These are phyloP conservation scores for Blakeslea trispora DNA, from an alignment of 371 early-diverging fungal genomes.

Conservation along the genomic window DNA sequence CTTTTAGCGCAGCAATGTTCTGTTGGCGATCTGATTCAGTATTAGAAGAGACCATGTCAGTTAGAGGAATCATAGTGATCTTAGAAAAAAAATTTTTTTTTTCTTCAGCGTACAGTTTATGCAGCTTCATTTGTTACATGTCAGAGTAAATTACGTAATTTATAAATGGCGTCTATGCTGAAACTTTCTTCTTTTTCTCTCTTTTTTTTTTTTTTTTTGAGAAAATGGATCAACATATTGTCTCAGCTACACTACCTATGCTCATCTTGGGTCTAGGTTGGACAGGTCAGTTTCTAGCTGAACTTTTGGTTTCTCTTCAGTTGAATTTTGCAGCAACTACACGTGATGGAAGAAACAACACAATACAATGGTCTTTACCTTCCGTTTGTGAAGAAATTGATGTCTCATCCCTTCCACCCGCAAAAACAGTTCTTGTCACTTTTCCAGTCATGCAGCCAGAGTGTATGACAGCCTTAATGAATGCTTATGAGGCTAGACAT, in stretches of 20 bases:
- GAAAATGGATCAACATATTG: constrained; percentile 29
- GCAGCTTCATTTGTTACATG: no score
- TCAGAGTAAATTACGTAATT: no score
- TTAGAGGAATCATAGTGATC: no score
- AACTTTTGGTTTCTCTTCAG: constrained; percentile 21
- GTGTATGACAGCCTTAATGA: constrained; percentile 32
- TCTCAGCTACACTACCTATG: constrained; percentile 30
- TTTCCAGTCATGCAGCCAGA: constrained; percentile 37
- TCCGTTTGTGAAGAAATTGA: constrained; percentile 16
- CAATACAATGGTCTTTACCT: constrained; percentile 41
- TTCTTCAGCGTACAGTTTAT: no score
- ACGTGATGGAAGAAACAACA: constrained; percentile 45
- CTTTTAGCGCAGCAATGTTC: constrained; percentile 9
- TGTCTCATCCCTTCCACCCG: constrained; percentile 32
- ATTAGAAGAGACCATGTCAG: no score
- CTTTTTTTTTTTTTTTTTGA: neutral
- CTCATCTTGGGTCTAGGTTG: constrained; percentile 50
- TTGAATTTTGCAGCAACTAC: constrained; percentile 45
- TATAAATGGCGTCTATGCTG: no score
- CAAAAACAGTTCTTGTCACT: constrained; percentile 43
- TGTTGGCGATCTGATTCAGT: constrained; percentile 1
- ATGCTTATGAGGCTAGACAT: constrained; percentile 32
- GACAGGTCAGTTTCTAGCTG: constrained; percentile 48
- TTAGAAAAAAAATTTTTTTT: no score
- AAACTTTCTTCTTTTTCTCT: neutral